Evolutionary conservation across 2,329 filamentous ascomycete species (phyloP), one percentile per base, ranked within the genome.

Genomic region (Colletotrichum gigasporum): DNA sequence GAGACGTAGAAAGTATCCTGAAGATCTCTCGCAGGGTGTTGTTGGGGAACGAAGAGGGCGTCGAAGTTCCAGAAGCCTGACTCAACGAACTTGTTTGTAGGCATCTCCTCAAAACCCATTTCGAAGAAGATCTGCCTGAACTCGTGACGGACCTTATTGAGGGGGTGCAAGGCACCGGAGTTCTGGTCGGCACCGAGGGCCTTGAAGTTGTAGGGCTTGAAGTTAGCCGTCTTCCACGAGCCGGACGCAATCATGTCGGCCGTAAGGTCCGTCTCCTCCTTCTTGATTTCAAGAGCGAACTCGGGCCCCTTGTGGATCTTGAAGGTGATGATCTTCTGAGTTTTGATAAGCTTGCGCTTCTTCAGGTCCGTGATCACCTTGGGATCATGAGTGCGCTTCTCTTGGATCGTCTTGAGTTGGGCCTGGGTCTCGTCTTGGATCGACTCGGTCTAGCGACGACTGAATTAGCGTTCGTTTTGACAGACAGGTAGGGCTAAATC

Each of bases 1-100:
- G 94, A 94, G 73, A 98, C 95, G 83, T 97, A 99, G 84, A 98
- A 98, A 60, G 96, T 98, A 74, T 99, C 96, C 84, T 99, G 96
- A 70, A 97, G 85, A 77, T 99, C 96, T 76, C 96, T 93, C 64
- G 96, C 96, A 53, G 96, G 96, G 78, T 99, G 96, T 85, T 99
- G 96, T 81, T 68, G 66, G 16, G 66, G 66, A 12, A 68, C 66
- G 60, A 65, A 68, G 16, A 68, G 61, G 16, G 66, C 66, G 11
- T 68, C 66, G 35, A 68, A 68, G 60, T 68, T 68, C 94, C 96
- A 99, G 89, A 98, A 97, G 47, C 95, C 94, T 11, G 94, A 95
- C 81, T 99, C 96, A 67, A 98, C 94, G 76, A 90, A 97, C 77
- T 92, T 89, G 80, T 91, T 91, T 51, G 95, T 97, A 12, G 94